phyloP scores from a whole-genome alignment of 495 filamentous ascomycete species.

The Aspergillus conjunctus region DNA sequence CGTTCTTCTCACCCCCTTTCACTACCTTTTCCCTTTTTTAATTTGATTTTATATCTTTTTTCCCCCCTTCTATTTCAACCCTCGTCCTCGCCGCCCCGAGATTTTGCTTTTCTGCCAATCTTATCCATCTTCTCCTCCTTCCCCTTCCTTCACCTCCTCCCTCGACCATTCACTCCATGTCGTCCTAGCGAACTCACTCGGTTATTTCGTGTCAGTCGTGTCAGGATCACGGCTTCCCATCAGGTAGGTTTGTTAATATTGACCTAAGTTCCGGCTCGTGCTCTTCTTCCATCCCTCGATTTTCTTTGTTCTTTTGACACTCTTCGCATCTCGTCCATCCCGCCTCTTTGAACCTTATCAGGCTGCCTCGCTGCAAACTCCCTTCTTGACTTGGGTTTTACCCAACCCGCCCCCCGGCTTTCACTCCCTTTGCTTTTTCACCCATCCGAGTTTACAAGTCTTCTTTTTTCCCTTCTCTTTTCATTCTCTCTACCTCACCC shows the following conservation, averaged over 20 bases:
- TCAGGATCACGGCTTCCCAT: conserved; percentile 42
- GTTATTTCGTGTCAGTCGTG: conserved; percentile 41
- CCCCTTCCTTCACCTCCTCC: conserved; percentile 15
- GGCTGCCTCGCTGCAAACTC: neutral
- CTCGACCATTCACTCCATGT: conserved; percentile 38
- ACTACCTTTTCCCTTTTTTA: conserved; percentile 2
- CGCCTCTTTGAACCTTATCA: conserved; percentile 14
- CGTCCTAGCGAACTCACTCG: conserved; percentile 39
- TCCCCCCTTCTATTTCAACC: neutral
- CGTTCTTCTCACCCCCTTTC: conserved; percentile 11
- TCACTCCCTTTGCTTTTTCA: conserved; percentile 13
- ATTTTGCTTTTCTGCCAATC: conserved; percentile 5
- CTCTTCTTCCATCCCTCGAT: conserved; percentile 6
- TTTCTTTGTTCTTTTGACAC: conserved; percentile 9
- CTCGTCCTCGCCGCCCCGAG: neutral
- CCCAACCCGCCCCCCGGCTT: conserved; percentile 9
- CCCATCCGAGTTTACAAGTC: conserved; percentile 11
- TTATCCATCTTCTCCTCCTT: conserved; percentile 13
- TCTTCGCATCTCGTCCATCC: conserved; percentile 1
- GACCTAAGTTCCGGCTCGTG: neutral
- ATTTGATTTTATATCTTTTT: neutral
- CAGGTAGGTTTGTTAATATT: conserved; percentile 26
- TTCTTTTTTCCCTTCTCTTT: conserved; percentile 12
- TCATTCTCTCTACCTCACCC: neutral
- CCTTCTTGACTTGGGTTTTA: conserved; percentile 10